Evolutionary conservation across 2,329 filamentous ascomycete genomes (phyloP).

Genomic region (Botrytis paeoniae): DNA sequence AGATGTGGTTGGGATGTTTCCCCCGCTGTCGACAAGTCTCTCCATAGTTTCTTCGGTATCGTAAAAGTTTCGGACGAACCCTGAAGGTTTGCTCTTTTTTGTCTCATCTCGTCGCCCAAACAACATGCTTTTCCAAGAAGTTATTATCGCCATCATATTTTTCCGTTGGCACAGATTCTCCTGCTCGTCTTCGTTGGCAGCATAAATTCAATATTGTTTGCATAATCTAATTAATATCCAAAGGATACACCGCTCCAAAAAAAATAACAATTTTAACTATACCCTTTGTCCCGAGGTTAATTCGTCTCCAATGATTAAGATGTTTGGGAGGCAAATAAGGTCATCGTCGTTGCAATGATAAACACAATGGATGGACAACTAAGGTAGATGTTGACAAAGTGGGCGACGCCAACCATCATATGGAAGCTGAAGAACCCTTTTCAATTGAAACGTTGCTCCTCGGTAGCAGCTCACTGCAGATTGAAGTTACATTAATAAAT

Average conservation of each 20-base stretch:
- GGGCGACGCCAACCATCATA: constrained; percentile 16
- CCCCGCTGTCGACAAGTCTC: constrained; percentile 13
- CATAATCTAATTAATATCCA: constrained; percentile 9
- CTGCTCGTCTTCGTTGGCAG: constrained; percentile 7
- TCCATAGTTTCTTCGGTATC: constrained; percentile 9
- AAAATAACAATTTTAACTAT: background rate
- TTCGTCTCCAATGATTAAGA: background rate
- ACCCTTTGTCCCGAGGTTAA: constrained; percentile 1
- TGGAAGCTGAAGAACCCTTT: constrained; percentile 19
- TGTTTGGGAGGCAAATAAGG: background rate
- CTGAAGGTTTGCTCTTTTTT: background rate
- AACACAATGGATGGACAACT: constrained; percentile 10
- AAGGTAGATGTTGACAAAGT: constrained; percentile 16
- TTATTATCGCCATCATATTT: constrained; percentile 1
- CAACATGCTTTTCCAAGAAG: constrained; percentile 2
- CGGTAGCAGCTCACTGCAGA: constrained; percentile 16
- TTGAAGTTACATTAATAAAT: constrained; percentile 7
- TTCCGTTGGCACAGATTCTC: background rate
- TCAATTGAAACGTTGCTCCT: constrained; percentile 20
- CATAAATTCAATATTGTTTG: constrained; percentile 15
- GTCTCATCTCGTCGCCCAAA: constrained; percentile 1
- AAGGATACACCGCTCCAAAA: constrained; percentile 11
- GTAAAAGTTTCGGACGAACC: constrained; percentile 17
- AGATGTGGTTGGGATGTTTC: background rate
- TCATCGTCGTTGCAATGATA: constrained; percentile 2